A percentile compares a stretch with the other conserved stretches of the same genome.
These are phyloP conservation scores for Psilocybe sp. DNA, from an alignment of 768 basidiomycete genomes.

Conservation along the genomic window DNA sequence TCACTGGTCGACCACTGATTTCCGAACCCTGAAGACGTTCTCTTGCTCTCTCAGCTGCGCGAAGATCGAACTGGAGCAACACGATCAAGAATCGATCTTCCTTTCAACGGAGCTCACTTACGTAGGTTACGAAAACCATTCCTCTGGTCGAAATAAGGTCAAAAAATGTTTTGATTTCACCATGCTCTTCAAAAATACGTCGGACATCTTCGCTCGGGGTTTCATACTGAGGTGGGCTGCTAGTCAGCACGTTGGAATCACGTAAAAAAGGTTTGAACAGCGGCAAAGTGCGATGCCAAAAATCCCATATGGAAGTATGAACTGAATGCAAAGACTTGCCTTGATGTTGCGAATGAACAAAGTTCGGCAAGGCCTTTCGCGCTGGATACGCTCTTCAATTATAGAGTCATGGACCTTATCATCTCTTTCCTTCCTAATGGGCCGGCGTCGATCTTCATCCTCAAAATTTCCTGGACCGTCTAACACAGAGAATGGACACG, in stretches of 20 bases:
- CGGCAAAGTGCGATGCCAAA: constrained; percentile 2
- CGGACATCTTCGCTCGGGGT: constrained; percentile 84
- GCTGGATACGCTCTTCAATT: constrained; percentile 91
- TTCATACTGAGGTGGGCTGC: constrained; percentile 62
- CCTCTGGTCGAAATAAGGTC: constrained; percentile 92
- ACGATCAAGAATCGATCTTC: constrained; percentile 15
- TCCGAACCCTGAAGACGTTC: constrained; percentile 88
- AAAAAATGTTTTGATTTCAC: constrained; percentile 96
- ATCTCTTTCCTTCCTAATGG: constrained; percentile 71
- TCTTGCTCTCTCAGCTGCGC: constrained; percentile 89
- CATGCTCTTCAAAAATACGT: constrained; percentile 85
- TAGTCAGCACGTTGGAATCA: constrained; percentile 14
- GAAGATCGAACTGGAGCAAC: constrained; percentile 73
- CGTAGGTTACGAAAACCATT: constrained; percentile 99
- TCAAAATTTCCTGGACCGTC: constrained; percentile 61
- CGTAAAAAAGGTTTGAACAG: constrained; percentile 8
- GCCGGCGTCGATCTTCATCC: constrained; percentile 50
- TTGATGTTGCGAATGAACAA: constrained; percentile 98
- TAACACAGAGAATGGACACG: constrained; percentile 51
- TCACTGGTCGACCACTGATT: constrained; percentile 84
- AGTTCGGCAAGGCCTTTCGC: constrained; percentile 93
- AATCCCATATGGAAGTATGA: constrained; percentile 12
- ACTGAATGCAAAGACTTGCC: constrained; percentile 56
- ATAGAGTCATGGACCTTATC: constrained; percentile 89
- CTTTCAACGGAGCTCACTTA: constrained; percentile 44